phyloP scores from a whole-genome alignment of 306 rosid genomes.

The Medicago truncatula region DNA sequence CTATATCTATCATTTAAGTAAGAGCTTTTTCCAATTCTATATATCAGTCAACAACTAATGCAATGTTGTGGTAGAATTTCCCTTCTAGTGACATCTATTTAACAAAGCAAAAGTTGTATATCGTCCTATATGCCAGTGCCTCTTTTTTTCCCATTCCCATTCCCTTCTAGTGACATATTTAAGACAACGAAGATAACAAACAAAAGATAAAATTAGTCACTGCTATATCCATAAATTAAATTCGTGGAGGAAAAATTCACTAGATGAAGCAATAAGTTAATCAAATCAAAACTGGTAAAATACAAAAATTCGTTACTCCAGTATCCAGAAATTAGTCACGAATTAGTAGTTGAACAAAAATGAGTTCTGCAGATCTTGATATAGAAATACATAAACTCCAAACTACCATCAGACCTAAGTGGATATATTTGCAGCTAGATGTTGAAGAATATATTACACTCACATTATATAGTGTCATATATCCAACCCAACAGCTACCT shows the following conservation, averaged over 20 bases:
- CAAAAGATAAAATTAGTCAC: not conserved
- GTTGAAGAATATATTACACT: not conserved
- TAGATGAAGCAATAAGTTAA: not conserved
- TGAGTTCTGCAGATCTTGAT: constrained; percentile 21
- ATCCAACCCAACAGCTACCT: constrained; percentile 13
- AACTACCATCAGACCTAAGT: not conserved
- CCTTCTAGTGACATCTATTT: not conserved
- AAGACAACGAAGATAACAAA: not conserved
- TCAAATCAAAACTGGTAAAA: not conserved
- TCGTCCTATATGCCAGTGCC: not conserved
- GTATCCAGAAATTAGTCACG: not conserved
- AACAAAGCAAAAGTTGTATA: not conserved
- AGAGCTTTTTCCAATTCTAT: not conserved
- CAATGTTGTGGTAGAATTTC: not conserved
- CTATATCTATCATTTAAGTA: not conserved
- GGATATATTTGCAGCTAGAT: constrained; percentile 6
- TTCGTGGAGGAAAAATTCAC: not conserved
- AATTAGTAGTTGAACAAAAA: constrained; percentile 17
- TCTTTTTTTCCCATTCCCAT: not conserved
- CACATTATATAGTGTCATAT: constrained; percentile 12
- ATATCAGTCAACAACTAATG: not conserved
- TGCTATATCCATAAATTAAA: not conserved
- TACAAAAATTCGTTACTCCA: not conserved
- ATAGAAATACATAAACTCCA: not conserved
- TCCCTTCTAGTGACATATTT: too few species aligned